Evolutionary conservation across 2,329 filamentous ascomycete species (phyloP).

Genomic region (Rugonectria rugulosa): DNA sequence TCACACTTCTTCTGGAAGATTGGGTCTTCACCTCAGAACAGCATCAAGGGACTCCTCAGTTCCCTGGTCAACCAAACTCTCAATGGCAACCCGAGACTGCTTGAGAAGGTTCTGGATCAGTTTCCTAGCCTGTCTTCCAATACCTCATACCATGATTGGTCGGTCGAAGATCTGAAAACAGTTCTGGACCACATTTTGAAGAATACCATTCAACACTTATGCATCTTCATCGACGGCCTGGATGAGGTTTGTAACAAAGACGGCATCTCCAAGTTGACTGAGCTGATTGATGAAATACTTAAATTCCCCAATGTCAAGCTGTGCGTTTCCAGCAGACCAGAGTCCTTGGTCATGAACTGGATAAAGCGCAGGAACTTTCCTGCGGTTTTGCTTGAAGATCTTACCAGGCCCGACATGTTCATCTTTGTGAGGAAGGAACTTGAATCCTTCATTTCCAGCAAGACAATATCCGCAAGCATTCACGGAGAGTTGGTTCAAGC

Average conservation of each 20-base stretch:
- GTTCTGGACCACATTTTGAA: neutral
- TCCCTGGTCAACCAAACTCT: conserved; percentile 2
- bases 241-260: conserved; percentile 5
- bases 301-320: neutral
- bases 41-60: neutral
- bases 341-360: neutral
- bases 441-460: neutral
- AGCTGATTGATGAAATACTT: neutral
- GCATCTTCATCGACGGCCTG: conserved; percentile 16
- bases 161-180: neutral
- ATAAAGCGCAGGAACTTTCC: neutral
- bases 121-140: neutral
- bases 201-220: neutral
- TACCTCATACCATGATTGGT: neutral
- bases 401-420: conserved; percentile 1
- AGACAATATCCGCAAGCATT: neutral
- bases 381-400: neutral
- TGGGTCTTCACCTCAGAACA: neutral
- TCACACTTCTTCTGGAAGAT: conserved; percentile 6
- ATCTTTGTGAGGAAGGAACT: neutral
- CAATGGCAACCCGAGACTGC: conserved; percentile 21
- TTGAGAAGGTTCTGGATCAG: neutral
- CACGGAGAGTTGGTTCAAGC: neutral
- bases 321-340: conserved; percentile 6
- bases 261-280: neutral